A percentile compares a stretch with the other conserved stretches of the same genome.
These are phyloP conservation scores for Cordyceps sp. DNA, from an alignment of 2,329 filamentous ascomycete genomes.

Conservation along the genomic window DNA sequence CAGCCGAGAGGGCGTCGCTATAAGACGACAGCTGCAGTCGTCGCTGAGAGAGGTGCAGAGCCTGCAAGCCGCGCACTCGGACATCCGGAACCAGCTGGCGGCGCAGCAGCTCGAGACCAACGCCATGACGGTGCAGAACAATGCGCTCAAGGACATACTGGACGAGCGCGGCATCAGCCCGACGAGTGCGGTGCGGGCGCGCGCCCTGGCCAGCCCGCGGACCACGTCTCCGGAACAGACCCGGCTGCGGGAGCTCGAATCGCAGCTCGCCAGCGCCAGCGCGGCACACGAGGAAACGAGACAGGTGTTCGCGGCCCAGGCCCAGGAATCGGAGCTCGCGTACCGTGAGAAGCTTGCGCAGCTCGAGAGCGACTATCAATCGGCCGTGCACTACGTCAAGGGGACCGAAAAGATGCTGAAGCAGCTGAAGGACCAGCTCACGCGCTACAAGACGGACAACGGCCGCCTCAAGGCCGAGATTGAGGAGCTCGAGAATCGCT, in stretches of 20 bases:
- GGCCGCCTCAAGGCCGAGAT: constrained; percentile 67
- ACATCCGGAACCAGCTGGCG: constrained; percentile 68
- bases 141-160: constrained; percentile 82
- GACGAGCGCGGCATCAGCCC: constrained; percentile 76
- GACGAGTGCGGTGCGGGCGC: constrained; percentile 52
- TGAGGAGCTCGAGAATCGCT: constrained; percentile 43
- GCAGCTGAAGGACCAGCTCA: constrained; percentile 95
- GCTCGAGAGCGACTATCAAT: constrained; percentile 93
- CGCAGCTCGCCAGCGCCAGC: constrained; percentile 62
- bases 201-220: constrained; percentile 51
- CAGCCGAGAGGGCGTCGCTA: constrained; percentile 77
- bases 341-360: constrained; percentile 90
- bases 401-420: constrained; percentile 98
- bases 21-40: constrained; percentile 77
- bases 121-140: constrained; percentile 80
- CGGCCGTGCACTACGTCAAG: constrained; percentile 93
- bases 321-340: constrained; percentile 71
- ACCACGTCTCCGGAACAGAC: constrained; percentile 67
- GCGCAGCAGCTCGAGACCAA: constrained; percentile 88
- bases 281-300: constrained; percentile 79
- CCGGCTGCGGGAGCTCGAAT: constrained; percentile 71
- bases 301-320: constrained; percentile 56
- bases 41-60: constrained; percentile 69
- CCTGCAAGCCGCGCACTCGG: constrained; percentile 65
- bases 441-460: constrained; percentile 80